Evolutionary conservation across 192 early-diverging fungal species (phyloP), one percentile per base, ranked within the genome.

Genomic region (Umbelopsis isabellina): DNA sequence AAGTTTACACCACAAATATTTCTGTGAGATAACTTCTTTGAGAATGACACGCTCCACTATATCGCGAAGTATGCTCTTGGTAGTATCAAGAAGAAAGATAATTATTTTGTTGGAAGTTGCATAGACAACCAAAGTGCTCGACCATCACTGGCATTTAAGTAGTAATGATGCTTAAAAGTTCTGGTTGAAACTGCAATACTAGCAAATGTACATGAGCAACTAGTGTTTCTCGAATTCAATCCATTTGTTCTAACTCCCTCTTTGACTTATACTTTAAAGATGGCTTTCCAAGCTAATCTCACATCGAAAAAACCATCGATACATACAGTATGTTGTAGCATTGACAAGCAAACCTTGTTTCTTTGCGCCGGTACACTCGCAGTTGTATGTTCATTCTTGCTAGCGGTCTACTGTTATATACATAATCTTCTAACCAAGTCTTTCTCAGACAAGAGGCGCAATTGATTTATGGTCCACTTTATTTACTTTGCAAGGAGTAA

Each of bases 401-500:
- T 33, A 5, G 9, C 30, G 27, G 12, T 16, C 27, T 15, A 0
- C 30, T 18, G 2, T 18, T 35, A 10, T 35, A 10, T 3, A 23
- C 10, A 11, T 52, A 23, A 4, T 5, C 1, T 22, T 1, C 2
- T 25, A 52, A 52, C 21, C 9, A 21, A 9, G 7, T 3, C 8
- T 27, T 52, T 0, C 18, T 12, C 18, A 61, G 55, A n/a, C 55
- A 16, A 23, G 55, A 35, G 55, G 55, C 7, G 30, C 30, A 35
- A 18, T 61, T 30, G 33, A 61, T n/a, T 35, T 61, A 18, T 61
- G 55, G 55, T 35, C 55, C 27, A 61, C 55, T 13, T 11, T 61
- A 61, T 61, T 61, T 13, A 61, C 55, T 61, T 35, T 61, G 33
- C 55, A 61, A 61, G 55, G 55, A 16, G 1, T 35, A 15, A 61